Evolutionary conservation across 2,329 filamentous ascomycete genomes (phyloP).

Genomic region (Pseudocercospora musae): DNA sequence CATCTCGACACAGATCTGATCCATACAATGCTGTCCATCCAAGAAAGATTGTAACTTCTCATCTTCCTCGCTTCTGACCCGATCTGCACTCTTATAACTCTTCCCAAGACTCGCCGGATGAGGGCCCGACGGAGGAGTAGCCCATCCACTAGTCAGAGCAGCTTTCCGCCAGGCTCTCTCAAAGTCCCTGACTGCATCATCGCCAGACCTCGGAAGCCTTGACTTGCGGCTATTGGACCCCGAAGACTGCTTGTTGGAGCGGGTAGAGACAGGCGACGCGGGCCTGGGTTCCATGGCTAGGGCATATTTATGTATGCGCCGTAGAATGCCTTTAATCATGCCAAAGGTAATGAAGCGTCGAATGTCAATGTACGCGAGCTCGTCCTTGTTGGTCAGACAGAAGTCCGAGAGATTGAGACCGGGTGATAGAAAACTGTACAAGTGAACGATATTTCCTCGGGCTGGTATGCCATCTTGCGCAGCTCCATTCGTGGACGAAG

Average conservation of each 20-base stretch:
- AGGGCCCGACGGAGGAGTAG: conserved; percentile 28
- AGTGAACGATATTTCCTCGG: conserved; percentile 60
- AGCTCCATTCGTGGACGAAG: conserved; percentile 6
- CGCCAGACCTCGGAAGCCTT: conserved; percentile 17
- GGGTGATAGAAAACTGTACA: conserved; percentile 82
- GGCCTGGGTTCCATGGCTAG: conserved; percentile 47
- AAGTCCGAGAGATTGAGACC: conserved; percentile 84
- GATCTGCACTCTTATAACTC: conserved; percentile 24
- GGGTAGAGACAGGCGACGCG: conserved; percentile 2
- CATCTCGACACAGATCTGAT: conserved; percentile 77
- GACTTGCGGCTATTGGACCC: conserved; percentile 3
- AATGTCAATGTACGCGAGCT: conserved; percentile 76
- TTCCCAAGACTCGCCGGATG: conserved; percentile 34
- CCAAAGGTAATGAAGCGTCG: conserved; percentile 92
- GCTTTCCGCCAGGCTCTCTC: conserved; percentile 36
- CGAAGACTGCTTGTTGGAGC: conserved; percentile 15
- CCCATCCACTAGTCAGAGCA: conserved; percentile 32
- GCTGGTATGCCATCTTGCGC: conserved; percentile 5
- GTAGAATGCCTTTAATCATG: conserved; percentile 90
- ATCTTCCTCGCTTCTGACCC: conserved; percentile 34
- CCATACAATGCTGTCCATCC: conserved; percentile 73
- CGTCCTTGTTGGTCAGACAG: conserved; percentile 70
- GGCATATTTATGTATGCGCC: conserved; percentile 85
- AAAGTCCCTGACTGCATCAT: conserved; percentile 23
- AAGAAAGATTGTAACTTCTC: conserved; percentile 62